Evolutionary conservation across 345 rosid genomes (phyloP).

Genomic region (Leavenworthia alabamica): DNA sequence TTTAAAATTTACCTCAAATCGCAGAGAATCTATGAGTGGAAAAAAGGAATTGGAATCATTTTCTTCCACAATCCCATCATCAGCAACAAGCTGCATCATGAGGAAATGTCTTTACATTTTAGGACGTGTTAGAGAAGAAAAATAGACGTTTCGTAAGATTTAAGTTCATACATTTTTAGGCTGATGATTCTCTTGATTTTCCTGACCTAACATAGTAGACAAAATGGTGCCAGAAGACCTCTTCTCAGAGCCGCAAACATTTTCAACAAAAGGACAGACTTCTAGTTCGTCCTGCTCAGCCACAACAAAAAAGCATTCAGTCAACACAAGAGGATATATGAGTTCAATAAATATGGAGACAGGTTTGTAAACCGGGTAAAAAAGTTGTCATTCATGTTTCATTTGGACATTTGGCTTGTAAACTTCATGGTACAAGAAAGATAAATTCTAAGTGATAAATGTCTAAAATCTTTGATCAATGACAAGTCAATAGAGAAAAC

Average conservation of each 20-base stretch:
- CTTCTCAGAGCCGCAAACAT: constrained; percentile 24
- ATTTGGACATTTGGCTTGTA: background rate
- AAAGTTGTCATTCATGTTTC: background rate
- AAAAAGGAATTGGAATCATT: constrained; percentile 33
- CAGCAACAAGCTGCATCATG: constrained; percentile 23
- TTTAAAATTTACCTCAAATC: constrained; percentile 64
- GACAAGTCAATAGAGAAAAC: constrained; percentile 21
- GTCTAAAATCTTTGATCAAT: constrained; percentile 2
- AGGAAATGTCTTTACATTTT: background rate
- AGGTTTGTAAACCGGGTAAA: background rate
- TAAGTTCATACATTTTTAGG: constrained; percentile 32
- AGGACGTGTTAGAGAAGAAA: constrained; percentile 3
- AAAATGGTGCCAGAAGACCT: constrained; percentile 20
- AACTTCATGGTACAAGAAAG: background rate
- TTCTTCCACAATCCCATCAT: constrained; percentile 28
- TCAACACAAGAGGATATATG: constrained; percentile 16
- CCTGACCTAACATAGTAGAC: constrained; percentile 24
- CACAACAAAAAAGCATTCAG: background rate
- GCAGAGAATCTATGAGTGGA: constrained; percentile 39
- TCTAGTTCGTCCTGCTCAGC: constrained; percentile 30
- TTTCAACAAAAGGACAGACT: constrained; percentile 20
- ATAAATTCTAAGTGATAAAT: background rate
- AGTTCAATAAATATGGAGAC: constrained; percentile 1
- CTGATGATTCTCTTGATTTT: constrained; percentile 26
- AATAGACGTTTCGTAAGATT: background rate